Base-by-base conservation (phyloP, 495 filamentous ascomycete species). In the Hypoxylon trugodes region DNA sequence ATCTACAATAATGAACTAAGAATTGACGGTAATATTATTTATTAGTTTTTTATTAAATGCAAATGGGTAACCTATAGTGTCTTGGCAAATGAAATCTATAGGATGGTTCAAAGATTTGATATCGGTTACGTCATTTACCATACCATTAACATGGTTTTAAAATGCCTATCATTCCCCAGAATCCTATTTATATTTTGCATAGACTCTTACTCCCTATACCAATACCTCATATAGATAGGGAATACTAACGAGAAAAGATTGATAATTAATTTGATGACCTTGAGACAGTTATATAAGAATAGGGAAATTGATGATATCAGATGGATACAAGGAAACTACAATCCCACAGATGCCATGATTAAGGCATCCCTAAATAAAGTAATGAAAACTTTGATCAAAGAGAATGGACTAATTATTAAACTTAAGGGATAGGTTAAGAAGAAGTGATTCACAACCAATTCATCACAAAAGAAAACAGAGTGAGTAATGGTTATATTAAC, bases 1-100 rank as follows among this genome's bases (percentile, higher is more conserved):
- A n/a, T n/a, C n/a, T n/a, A 22, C 19, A 28, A 58, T 8, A 43
- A 37, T 7, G 21, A 40, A 22, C 6, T 53, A 2, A 3, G 2
- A 21, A 18, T 53, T 4, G 30, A 7, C 2, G 49, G 35, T 7
- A 53, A 53, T 36, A 35, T 53, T 3, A 40, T 53, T 22, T 36
- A 53, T 30, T 53, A 15, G 49, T 19, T 8, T 1, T 53, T 36
- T 10, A 53, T 16, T 22, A 57, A 57, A 19, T 57, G 41, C 16
- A 57, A 47, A n/a, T 10, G 40, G 4, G 53, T 47, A 1, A 59
- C 55, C 9, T 12, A 43, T 8, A 58, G 53, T 16, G 38, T 53
- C 2, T 13, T 53, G 1, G 30, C 49, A 2, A 56, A 40, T 13
- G 52, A 56, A n/a, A 32, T 56, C 6, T 56, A 56, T 15, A 40